These are phyloP conservation scores for Phlyctochytrium bullatum DNA, from an alignment of 192 early-diverging fungal genomes.

Conservation along the genomic window DNA sequence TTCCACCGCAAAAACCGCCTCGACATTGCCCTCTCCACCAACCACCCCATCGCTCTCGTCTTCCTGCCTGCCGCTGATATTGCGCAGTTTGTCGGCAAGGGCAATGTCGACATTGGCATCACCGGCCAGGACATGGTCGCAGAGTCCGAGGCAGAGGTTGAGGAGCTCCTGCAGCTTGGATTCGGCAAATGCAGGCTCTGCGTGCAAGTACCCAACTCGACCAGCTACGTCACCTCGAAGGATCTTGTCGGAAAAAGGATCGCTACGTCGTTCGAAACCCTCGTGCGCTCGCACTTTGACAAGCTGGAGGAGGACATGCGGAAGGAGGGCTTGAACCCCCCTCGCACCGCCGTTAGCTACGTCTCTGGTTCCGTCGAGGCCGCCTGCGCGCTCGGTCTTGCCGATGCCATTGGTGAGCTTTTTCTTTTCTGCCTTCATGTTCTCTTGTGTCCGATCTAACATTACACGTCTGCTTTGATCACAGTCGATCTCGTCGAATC, in stretches of 20 bases:
- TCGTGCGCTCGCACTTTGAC: constrained; percentile 68
- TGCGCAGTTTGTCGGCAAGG: constrained; percentile 91
- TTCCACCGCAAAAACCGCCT: constrained; percentile 92
- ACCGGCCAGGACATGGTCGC: constrained; percentile 95
- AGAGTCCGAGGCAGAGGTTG: constrained; percentile 73
- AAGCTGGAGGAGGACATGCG: constrained; percentile 64
- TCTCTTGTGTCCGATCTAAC: not conserved
- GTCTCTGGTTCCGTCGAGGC: constrained; percentile 94
- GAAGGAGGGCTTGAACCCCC: constrained; percentile 27
- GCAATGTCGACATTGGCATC: constrained; percentile 95
- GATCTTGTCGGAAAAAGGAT: constrained; percentile 89
- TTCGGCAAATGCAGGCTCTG: constrained; percentile 93
- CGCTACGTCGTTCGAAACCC: constrained; percentile 85
- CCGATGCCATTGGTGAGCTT: constrained; percentile 87
- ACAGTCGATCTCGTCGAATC: constrained; percentile 73
- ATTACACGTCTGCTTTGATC: not conserved
- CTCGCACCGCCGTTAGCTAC: constrained; percentile 75
- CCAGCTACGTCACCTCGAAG: constrained; percentile 43
- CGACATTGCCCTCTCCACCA: constrained; percentile 94
- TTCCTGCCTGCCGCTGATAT: constrained; percentile 97
- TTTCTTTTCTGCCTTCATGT: constrained; percentile 1
- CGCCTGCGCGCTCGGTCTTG: constrained; percentile 92
- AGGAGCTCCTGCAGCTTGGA: constrained; percentile 59
- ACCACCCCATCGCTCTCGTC: constrained; percentile 89
- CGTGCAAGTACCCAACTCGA: constrained; percentile 81